phyloP scores from a whole-genome alignment of 768 basidiomycete genomes.

The Astraeus odoratus region DNA sequence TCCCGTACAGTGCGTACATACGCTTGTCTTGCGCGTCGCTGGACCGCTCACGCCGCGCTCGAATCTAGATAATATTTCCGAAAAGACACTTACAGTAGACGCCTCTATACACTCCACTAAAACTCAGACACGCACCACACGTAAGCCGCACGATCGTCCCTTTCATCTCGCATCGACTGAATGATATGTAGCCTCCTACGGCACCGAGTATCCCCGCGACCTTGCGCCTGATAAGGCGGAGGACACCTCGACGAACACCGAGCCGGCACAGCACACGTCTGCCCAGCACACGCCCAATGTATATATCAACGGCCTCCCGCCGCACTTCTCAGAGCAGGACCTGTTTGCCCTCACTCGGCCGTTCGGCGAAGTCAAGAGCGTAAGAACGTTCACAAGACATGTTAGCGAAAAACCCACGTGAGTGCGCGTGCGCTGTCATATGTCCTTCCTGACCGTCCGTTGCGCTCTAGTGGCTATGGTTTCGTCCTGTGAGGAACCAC shows the following conservation, averaged over 20 bases:
- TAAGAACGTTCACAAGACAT: conserved; percentile 78
- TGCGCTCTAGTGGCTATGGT: conserved; percentile 56
- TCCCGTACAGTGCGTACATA: conserved; percentile 13
- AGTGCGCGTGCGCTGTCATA: conserved; percentile 14
- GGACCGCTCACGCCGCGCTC: not conserved
- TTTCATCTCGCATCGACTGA: not conserved
- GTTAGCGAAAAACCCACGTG: conserved; percentile 63
- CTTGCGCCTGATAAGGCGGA: no score
- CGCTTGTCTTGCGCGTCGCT: conserved; percentile 6
- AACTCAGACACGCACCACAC: conserved; percentile 18
- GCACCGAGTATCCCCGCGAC: conserved; percentile 11
- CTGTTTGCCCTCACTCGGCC: conserved; percentile 62
- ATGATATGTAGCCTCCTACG: conserved; percentile 21
- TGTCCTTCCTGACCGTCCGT: conserved; percentile 4
- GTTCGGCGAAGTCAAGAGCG: conserved; percentile 72
- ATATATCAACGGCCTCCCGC: conserved; percentile 83
- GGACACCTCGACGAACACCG: conserved; percentile 7
- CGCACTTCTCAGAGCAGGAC: conserved; percentile 76
- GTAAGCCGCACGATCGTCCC: conserved; percentile 7
- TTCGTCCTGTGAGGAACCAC: conserved; percentile 57
- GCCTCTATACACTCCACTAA: conserved; percentile 3
- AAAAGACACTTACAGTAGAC: conserved; percentile 9
- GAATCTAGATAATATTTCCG: conserved; percentile 9
- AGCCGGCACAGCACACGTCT: conserved; percentile 8
- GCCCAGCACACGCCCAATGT: conserved; percentile 58